Evolutionary conservation across 139 green algal genomes (phyloP), one percentile per base, ranked within the genome.

Genomic region (Ulvella scutata): DNA sequence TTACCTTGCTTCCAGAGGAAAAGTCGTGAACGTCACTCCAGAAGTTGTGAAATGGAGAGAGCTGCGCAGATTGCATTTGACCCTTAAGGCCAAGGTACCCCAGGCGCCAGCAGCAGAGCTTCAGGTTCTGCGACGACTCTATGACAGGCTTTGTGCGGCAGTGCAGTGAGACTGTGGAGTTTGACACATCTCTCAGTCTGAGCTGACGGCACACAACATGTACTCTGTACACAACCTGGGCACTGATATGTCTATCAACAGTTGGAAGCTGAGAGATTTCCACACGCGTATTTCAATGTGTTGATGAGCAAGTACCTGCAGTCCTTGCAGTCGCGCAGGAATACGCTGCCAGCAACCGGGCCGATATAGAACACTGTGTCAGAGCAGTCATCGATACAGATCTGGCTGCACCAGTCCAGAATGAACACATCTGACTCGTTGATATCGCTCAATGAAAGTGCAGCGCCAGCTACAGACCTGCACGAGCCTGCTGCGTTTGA

Each of bases 21-120:
- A 90, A 93, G 79, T 91, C 86, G 76, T 86, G 80, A 2, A 90
- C 75, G 36, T 84, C 38, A 37, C 78, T 85, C 84, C 84, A 93
- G 75, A 87, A 90, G 79, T 93, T 91, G 59, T 86, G 80, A 2
- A 89, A 79, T 0, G 43, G 28, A 38, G 74, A 78, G 17, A 93
- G 75, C 38, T 83, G 74, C 4, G 77, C 72, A 3, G 75, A 28
- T 34, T 73, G 21, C 74, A 92, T 61, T 31, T 93, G 88, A 17
- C 75, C 83, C 75, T 33, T 60, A 23, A 90, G 78, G n/a, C 75
- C 78, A 2, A 79, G 43, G 72, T 93, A 90, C 36, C 75, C 43
- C 28, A 81, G 61, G 75, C 85, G 76, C 33, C 80, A 87, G 82
- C 86, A 91, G 7, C 61, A 62, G 21, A 93, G 80, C 3, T 37